phyloP scores from a whole-genome alignment of 148 eudicot species.

The Dianthus caryophyllus region DNA sequence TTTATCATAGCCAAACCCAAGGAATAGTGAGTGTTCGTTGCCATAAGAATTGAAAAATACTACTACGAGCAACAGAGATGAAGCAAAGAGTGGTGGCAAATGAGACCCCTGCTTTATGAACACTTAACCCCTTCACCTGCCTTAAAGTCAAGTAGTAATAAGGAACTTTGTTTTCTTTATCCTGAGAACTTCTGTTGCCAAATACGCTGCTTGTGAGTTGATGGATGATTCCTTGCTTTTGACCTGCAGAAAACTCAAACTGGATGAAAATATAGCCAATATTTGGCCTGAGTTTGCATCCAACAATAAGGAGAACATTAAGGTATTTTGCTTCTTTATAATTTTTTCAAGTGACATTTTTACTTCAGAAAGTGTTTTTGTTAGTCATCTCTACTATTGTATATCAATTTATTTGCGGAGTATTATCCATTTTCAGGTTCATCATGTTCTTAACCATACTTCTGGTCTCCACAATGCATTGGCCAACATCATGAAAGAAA shows the following conservation, averaged over 20 bases:
- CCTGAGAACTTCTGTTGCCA: background rate
- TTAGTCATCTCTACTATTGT: conserved; percentile 9
- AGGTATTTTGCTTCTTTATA: conserved; percentile 38
- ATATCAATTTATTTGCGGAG: background rate
- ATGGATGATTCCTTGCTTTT: conserved; percentile 11
- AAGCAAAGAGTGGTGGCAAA: background rate
- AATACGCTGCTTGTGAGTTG: background rate
- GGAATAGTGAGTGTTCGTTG: background rate
- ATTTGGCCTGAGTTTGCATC: conserved; percentile 86
- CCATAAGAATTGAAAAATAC: background rate
- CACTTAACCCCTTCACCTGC: background rate
- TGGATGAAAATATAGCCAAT: conserved; percentile 74
- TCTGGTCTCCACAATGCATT: conserved; percentile 94
- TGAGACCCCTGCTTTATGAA: background rate
- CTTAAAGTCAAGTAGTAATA: background rate
- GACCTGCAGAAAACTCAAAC: conserved; percentile 66
- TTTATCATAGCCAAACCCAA: background rate
- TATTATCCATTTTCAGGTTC: conserved; percentile 49
- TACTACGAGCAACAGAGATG: background rate
- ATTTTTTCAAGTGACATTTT: background rate
- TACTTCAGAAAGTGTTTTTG: conserved; percentile 1
- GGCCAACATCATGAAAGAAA: conserved; percentile 52
- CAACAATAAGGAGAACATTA: conserved; percentile 68
- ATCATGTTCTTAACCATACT: conserved; percentile 94
- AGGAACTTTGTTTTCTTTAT: background rate